phyloP scores from a whole-genome alignment of 257 asterid species.

The Verbena officinalis region DNA sequence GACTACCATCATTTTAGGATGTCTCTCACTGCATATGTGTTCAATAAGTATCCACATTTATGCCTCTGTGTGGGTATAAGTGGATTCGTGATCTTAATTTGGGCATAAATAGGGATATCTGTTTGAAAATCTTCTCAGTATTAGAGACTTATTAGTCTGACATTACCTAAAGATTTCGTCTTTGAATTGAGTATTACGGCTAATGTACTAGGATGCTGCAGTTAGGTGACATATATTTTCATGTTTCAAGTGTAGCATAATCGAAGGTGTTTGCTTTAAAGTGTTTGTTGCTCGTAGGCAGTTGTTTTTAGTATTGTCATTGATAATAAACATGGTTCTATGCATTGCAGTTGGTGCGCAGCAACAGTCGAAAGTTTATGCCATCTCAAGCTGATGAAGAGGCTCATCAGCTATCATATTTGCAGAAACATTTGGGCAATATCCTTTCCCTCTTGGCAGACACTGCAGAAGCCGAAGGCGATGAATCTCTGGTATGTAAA shows the following conservation, averaged over 20 bases:
- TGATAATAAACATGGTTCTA: slow-evolving; percentile 18
- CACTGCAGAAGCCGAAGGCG: slow-evolving; percentile 69
- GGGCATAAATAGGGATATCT: background rate
- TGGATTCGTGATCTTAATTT: slow-evolving; percentile 9
- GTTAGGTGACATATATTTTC: background rate
- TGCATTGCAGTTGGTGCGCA: slow-evolving; percentile 84
- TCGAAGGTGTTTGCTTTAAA: background rate
- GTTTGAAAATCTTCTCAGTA: background rate
- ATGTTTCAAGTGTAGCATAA: background rate
- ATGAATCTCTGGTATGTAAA: slow-evolving; percentile 79
- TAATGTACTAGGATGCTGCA: background rate
- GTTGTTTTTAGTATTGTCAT: slow-evolving; percentile 37
- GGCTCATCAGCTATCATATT: slow-evolving; percentile 95
- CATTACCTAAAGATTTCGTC: background rate
- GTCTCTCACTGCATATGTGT: slow-evolving; percentile 1
- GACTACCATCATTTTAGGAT: slow-evolving; percentile 9
- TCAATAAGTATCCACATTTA: background rate
- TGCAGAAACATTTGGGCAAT: slow-evolving; percentile 86
- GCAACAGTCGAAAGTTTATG: slow-evolving; percentile 90
- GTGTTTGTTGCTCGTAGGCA: slow-evolving; percentile 18
- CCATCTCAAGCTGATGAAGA: slow-evolving; percentile 97
- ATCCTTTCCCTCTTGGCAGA: slow-evolving; percentile 89
- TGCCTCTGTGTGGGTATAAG: slow-evolving; percentile 1
- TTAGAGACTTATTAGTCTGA: slow-evolving; percentile 2
- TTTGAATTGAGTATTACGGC: background rate